These are phyloP conservation scores for Microsporum ferrugineum DNA, from an alignment of 2,329 filamentous ascomycete species.

Conservation along the genomic window DNA sequence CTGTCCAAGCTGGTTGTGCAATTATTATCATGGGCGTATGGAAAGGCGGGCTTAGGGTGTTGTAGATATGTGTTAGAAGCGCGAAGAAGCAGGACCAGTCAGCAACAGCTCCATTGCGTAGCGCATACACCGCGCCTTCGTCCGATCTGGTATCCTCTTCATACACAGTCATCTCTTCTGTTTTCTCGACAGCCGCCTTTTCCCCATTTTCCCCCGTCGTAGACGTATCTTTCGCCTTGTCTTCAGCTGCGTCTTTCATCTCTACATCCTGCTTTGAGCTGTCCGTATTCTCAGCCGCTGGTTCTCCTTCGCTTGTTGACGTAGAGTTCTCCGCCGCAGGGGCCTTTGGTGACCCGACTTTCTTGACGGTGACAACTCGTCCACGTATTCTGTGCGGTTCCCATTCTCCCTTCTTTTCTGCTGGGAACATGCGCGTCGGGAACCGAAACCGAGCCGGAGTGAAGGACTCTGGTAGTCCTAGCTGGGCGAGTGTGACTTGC, in stretches of 20 bases:
- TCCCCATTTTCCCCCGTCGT: conserved; percentile 16
- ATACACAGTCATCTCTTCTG: conserved; percentile 48
- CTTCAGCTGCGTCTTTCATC: conserved; percentile 33
- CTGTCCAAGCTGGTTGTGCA: conserved; percentile 79
- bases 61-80: conserved; percentile 83
- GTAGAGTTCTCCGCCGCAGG: neutral
- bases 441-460: conserved; percentile 80
- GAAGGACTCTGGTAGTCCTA: conserved; percentile 79
- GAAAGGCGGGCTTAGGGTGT: conserved; percentile 76
- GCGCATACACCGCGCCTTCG: conserved; percentile 82
- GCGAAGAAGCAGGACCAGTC: conserved; percentile 92
- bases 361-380: conserved; percentile 23
- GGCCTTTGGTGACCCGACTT: neutral
- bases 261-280: conserved; percentile 32
- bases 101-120: conserved; percentile 67
- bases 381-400: conserved; percentile 71
- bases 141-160: conserved; percentile 81
- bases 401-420: conserved; percentile 63
- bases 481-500: conserved; percentile 78
- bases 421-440: conserved; percentile 84
- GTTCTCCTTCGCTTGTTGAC: neutral
- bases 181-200: conserved; percentile 23
- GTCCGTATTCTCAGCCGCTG: conserved; percentile 7
- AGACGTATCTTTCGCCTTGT: conserved; percentile 9
- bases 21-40: conserved; percentile 91